Percentiles rank a stretch among this genome's conserved stretches.
Conservation (phyloP, 1,284 basidiomycete species). For the Ceratobasidium sp. region DNA sequence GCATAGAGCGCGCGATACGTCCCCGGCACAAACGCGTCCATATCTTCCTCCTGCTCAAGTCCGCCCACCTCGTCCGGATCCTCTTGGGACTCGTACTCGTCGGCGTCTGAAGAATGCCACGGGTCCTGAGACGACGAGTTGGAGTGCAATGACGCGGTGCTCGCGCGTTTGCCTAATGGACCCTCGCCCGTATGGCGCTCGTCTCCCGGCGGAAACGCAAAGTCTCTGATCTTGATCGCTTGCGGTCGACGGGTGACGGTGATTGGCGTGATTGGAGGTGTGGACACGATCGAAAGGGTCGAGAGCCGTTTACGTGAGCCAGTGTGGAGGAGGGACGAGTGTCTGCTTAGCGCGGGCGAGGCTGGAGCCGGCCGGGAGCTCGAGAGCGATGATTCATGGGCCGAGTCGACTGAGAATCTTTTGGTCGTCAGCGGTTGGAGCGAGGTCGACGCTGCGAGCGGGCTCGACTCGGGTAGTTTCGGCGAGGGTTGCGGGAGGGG, state of each 20-base stretch:
- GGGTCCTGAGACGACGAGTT: background rate
- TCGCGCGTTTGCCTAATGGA: constrained; percentile 17
- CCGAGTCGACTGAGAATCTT: constrained; percentile 41
- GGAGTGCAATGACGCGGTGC: constrained; percentile 12
- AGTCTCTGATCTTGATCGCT: constrained; percentile 72
- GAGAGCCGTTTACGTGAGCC: constrained; percentile 51
- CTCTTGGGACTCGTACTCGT: constrained; percentile 7
- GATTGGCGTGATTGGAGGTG: constrained; percentile 38
- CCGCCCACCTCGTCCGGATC: constrained; percentile 52
- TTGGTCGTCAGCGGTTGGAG: constrained; percentile 4
- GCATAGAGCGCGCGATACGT: constrained; percentile 77
- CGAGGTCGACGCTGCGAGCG: constrained; percentile 34
- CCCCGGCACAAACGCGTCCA: constrained; percentile 67
- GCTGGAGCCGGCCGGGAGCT: constrained; percentile 73
- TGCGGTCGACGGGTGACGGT: constrained; percentile 5
- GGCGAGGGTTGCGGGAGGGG: constrained; percentile 31
- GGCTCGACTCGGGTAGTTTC: constrained; percentile 42
- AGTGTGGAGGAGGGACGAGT: constrained; percentile 62
- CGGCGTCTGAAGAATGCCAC: constrained; percentile 54
- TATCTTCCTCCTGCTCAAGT: constrained; percentile 56
- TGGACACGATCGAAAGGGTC: constrained; percentile 50
- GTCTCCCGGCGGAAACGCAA: constrained; percentile 67
- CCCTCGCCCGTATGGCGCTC: constrained; percentile 65
- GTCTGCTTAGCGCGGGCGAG: constrained; percentile 71
- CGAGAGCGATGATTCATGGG: constrained; percentile 60